Conservation (phyloP, 371 early-diverging fungal genomes). For the Conidiobolus coronatus region DNA sequence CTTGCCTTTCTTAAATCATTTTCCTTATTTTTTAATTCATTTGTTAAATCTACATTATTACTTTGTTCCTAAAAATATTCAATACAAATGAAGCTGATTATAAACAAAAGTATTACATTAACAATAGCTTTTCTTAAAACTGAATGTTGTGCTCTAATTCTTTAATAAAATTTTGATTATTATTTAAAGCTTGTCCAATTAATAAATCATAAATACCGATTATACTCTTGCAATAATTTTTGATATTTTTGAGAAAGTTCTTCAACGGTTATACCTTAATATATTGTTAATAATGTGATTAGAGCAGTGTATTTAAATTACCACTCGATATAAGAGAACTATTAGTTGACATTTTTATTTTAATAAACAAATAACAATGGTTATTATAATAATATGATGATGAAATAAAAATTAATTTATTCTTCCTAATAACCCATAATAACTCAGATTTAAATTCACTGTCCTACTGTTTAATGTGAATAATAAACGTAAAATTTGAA, state of each 20-base stretch:
- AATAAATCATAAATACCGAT: slow-evolving; percentile 15
- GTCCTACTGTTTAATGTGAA: too few relatives aligned
- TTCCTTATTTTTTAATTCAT: slow-evolving; percentile 30
- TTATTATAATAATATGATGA: too few relatives aligned
- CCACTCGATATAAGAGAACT: too few relatives aligned
- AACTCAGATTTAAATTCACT: too few relatives aligned
- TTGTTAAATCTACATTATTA: slow-evolving; percentile 21
- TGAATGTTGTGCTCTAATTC: slow-evolving; percentile 32
- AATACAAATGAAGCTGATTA: background rate
- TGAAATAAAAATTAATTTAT: too few relatives aligned
- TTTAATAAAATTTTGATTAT: slow-evolving; percentile 1
- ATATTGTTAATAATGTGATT: too few relatives aligned
- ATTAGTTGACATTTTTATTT: too few relatives aligned
- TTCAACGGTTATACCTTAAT: slow-evolving; percentile 8
- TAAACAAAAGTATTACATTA: slow-evolving; percentile 13
- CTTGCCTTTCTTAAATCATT: slow-evolving; percentile 29
- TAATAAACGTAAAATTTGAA: slow-evolving; percentile 24
- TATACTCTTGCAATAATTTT: slow-evolving; percentile 27
- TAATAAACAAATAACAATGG: too few relatives aligned
- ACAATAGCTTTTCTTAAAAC: slow-evolving; percentile 30
- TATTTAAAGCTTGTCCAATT: background rate
- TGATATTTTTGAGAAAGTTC: slow-evolving; percentile 31
- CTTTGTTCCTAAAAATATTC: slow-evolving; percentile 21
- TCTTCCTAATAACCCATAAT: too few relatives aligned
- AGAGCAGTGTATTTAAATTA: too few relatives aligned